Base-by-base conservation (phyloP, 2,329 filamentous ascomycete species). In the Cladosporium sp. region DNA sequence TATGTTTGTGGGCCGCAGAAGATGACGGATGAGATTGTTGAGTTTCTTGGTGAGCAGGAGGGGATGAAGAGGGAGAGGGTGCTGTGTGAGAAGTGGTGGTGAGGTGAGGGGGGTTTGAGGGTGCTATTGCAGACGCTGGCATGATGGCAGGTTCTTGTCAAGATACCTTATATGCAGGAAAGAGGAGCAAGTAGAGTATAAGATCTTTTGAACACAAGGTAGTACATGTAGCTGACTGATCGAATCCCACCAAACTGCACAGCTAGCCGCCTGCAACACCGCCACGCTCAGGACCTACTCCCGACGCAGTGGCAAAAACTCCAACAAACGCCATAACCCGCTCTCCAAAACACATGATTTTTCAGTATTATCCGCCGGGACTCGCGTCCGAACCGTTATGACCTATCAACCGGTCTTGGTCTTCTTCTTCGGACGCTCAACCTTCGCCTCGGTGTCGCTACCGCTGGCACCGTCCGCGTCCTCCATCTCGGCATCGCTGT, bases 351-450 rank as follows among this genome's bases (percentile, higher is more conserved):
- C 19, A 22, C 12, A 33, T 12, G 20, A 11, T 7, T 20, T 3
- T 12, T n/a, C 27, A n/a, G 11, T n/a, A 18, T 27, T 19, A 30
- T 30, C n/a, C 16, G 27, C 7, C 11, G 30, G 22, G 19, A 30
- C 9, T 3, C 25, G 27, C 12, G 11, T 19, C 15, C 39, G 12
- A 12, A 32, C 9, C 3, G 3, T 35, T 8, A 20, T 7, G 4
- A 22, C 3, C 35, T 18, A 11, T 48, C 32, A 47, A 47, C 57
- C 55, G 12, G 67, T 76, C 72, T 84, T 84, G 52, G 72, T 72
- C 72, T 84, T 84, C 73, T 84, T 84, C 71, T 82, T 83, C 12
- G 80, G 80, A 58, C 79, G 72, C 64, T 78, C 72, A 46, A 76
- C 76, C 58, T 78, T 74, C 38, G 68, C 73, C 46, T 67, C 78